A percentile compares a stretch with the other conserved stretches of the same genome.
Evolutionary conservation across 2,329 filamentous ascomycete genomes (phyloP).

Genomic region (Chalara sp.): DNA sequence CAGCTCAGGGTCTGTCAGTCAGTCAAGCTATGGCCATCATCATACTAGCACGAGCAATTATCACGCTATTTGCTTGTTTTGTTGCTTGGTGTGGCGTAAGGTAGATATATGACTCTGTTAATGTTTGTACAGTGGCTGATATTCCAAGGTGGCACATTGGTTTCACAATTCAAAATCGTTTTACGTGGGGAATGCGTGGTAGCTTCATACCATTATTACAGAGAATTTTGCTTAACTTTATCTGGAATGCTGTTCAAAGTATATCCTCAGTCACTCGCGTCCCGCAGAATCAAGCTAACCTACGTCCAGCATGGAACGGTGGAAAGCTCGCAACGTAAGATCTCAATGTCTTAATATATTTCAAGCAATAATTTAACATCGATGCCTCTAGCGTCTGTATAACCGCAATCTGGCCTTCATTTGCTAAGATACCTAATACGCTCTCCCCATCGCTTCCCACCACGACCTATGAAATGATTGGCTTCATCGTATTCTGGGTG

Average conservation of each 20-base stretch:
- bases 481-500: slow-evolving; percentile 31
- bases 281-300: no score
- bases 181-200: slow-evolving; percentile 34
- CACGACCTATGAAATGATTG: slow-evolving; percentile 30
- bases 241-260: slow-evolving; percentile 27
- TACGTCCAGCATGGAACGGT: slow-evolving; percentile 3
- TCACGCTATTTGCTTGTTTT: slow-evolving; percentile 27
- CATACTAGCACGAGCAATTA: slow-evolving; percentile 32
- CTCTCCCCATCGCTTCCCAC: slow-evolving; percentile 27
- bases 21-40: slow-evolving; percentile 35
- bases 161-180: slow-evolving; percentile 29
- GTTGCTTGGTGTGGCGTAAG: slow-evolving; percentile 31
- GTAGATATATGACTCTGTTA: no score
- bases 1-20: slow-evolving; percentile 27
- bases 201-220: slow-evolving; percentile 33
- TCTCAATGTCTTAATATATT: slow-evolving; percentile 10
- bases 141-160: slow-evolving; percentile 33
- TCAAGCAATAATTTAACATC: no score
- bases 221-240: slow-evolving; percentile 33
- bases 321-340: slow-evolving; percentile 8
- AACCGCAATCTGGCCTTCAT: slow-evolving; percentile 27
- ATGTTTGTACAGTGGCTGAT: no score
- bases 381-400: no score
- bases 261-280: no score
- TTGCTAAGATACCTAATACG: slow-evolving; percentile 28